Evolutionary conservation across 768 basidiomycete species (phyloP).

Genomic region (Clitopilus hobsonii): DNA sequence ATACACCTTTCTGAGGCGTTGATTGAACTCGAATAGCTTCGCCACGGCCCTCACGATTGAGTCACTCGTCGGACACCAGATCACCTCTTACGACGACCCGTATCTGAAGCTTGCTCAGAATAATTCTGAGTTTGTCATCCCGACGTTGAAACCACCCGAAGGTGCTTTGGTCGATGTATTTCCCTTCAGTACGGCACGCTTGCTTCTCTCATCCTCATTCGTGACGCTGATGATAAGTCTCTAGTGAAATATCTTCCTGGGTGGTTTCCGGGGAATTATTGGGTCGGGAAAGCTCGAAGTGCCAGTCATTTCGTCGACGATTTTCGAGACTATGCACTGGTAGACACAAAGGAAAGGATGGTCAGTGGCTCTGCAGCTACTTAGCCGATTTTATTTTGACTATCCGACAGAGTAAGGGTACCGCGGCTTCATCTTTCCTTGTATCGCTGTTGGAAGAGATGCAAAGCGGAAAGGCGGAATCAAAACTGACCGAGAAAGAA

Average conservation of each 20-base stretch:
- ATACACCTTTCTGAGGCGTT: background rate
- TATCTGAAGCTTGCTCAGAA: background rate
- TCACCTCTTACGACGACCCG: background rate
- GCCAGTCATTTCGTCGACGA: conserved; percentile 2
- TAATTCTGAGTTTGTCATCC: too few species aligned
- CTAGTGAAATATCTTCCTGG: conserved; percentile 25
- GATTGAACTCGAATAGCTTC: conserved; percentile 6
- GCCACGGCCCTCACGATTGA: conserved; percentile 14
- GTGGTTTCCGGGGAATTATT: conserved; percentile 27
- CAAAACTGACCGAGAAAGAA: conserved; percentile 5
- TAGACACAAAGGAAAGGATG: conserved; percentile 24
- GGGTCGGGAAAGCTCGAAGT: conserved; percentile 13
- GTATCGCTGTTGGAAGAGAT: conserved; percentile 10
- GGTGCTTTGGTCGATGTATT: conserved; percentile 8
- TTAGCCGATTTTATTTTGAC: too few species aligned
- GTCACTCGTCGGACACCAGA: background rate
- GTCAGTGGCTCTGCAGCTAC: conserved; percentile 20
- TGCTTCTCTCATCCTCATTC: background rate
- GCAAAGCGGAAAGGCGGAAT: conserved; percentile 1
- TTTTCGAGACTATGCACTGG: conserved; percentile 25
- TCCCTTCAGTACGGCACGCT: conserved; percentile 18
- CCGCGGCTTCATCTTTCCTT: conserved; percentile 17
- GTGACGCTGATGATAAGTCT: background rate
- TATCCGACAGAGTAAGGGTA: conserved; percentile 8
- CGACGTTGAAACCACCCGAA: conserved; percentile 4